Evolutionary conservation across 2,329 filamentous ascomycete species (phyloP).

Genomic region (Aureobasidium mangrovei): DNA sequence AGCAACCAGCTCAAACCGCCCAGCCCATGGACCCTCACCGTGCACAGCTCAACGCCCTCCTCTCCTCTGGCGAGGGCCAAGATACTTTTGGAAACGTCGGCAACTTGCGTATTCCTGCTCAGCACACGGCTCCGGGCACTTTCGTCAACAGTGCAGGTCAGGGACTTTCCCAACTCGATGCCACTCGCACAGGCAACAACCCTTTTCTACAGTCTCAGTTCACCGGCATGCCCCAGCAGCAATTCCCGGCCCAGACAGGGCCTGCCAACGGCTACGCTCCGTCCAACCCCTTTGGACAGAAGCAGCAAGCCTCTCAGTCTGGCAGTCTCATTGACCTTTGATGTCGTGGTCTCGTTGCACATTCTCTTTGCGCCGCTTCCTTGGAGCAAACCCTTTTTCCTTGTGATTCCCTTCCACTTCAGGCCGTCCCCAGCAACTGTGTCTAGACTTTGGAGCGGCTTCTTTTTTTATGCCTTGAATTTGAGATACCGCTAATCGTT

Average conservation of each 20-base stretch:
- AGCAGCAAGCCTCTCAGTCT: conserved; percentile 35
- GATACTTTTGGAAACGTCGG: conserved; percentile 98
- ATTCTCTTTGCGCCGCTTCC: background rate
- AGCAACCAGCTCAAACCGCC: conserved; percentile 22
- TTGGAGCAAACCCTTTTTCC: background rate
- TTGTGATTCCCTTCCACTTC: background rate
- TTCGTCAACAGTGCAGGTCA: conserved; percentile 93
- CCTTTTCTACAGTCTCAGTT: conserved; percentile 81
- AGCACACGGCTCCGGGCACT: conserved; percentile 90
- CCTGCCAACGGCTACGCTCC: conserved; percentile 39
- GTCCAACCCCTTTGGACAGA: conserved; percentile 48
- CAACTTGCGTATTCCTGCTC: conserved; percentile 85
- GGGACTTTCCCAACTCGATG: conserved; percentile 64
- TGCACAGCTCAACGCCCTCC: conserved; percentile 73
- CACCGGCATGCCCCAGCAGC: conserved; percentile 52
- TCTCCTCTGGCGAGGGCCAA: conserved; percentile 81
- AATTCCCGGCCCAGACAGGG: conserved; percentile 35
- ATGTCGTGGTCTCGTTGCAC: background rate
- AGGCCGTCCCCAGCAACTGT: conserved; percentile 7
- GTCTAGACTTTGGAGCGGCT: conserved; percentile 10
- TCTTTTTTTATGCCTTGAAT: background rate
- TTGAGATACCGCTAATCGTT: conserved; percentile 14
- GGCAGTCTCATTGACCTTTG: conserved; percentile 55
- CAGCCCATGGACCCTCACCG: conserved; percentile 47
- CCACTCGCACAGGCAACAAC: conserved; percentile 65